Evolutionary conservation across 495 filamentous ascomycete genomes (phyloP).

Genomic region (Stereocaulon alpinum): DNA sequence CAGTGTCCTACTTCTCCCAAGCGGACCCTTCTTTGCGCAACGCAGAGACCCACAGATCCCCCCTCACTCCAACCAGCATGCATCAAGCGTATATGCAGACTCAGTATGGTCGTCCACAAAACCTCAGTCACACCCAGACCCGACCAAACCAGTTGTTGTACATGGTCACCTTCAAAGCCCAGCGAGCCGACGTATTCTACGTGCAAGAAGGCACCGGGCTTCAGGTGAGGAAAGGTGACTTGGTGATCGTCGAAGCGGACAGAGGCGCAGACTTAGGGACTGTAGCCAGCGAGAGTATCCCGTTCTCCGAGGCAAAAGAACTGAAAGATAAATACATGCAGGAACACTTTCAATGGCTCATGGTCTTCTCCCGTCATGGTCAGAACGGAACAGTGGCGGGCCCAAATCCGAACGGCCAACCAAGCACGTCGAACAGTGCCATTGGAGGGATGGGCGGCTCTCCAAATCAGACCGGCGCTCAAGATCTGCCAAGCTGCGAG

Average conservation of each 20-base stretch:
- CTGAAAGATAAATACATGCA: conserved; percentile 80
- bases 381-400: conserved; percentile 54
- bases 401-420: conserved; percentile 27
- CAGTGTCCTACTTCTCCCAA: conserved; percentile 40
- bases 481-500: conserved; percentile 63
- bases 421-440: conserved; percentile 46
- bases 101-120: conserved; percentile 44
- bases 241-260: conserved; percentile 96
- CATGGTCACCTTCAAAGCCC: conserved; percentile 92
- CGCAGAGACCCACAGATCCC: conserved; percentile 27
- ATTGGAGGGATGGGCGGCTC: conserved; percentile 67
- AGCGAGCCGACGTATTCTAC: conserved; percentile 89
- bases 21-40: conserved; percentile 35
- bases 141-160: conserved; percentile 77
- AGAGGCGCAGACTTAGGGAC: conserved; percentile 91
- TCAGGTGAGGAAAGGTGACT: conserved; percentile 76
- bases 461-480: conserved; percentile 49
- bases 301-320: conserved; percentile 73
- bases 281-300: conserved; percentile 75
- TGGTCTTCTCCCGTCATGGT: conserved; percentile 79
- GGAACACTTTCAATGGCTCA: conserved; percentile 92
- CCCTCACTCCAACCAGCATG: conserved; percentile 34
- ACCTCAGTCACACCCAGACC: conserved; percentile 50
- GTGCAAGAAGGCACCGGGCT: conserved; percentile 91
- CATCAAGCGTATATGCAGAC: conserved; percentile 45